Conservation (phyloP, 495 filamentous ascomycete genomes). For the Collariella sp. region DNA sequence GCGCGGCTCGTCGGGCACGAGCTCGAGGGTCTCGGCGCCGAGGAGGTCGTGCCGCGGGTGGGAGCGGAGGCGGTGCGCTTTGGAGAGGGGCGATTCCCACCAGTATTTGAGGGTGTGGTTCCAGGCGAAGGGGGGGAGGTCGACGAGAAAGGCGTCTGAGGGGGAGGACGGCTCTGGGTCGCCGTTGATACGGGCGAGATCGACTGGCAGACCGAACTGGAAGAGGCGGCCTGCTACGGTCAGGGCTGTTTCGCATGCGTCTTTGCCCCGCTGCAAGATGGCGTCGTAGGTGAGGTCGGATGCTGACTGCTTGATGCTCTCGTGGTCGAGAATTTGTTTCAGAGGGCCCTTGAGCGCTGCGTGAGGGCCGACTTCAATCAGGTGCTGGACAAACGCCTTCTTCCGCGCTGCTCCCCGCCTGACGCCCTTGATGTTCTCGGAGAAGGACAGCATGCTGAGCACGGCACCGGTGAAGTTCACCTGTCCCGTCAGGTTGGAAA, state of each 20-base stretch:
- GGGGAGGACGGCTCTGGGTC: background rate
- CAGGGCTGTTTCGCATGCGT: background rate
- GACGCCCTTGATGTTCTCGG: background rate
- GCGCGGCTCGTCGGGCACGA: background rate
- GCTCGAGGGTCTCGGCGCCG: background rate
- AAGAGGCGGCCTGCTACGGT: background rate
- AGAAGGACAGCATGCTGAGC: background rate
- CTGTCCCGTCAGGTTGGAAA: background rate
- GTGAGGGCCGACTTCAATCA: background rate
- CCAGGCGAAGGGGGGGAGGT: background rate
- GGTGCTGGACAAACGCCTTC: background rate
- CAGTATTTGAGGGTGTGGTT: background rate
- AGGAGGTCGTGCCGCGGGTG: background rate
- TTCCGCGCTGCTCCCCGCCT: background rate
- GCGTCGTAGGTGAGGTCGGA: background rate
- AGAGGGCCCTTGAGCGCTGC: background rate
- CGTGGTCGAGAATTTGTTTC: background rate
- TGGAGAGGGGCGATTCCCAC: background rate
- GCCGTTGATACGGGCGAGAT: background rate
- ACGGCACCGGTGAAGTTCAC: background rate
- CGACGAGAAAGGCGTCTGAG: background rate
- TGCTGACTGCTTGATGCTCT: background rate
- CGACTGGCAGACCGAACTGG: background rate
- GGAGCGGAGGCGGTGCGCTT: background rate
- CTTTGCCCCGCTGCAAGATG: background rate